Percentiles rank a stretch among this genome's conserved stretches.
These are phyloP conservation scores for Cadophora sp. DNA, from an alignment of 2,329 filamentous ascomycete species.

Conservation along the genomic window DNA sequence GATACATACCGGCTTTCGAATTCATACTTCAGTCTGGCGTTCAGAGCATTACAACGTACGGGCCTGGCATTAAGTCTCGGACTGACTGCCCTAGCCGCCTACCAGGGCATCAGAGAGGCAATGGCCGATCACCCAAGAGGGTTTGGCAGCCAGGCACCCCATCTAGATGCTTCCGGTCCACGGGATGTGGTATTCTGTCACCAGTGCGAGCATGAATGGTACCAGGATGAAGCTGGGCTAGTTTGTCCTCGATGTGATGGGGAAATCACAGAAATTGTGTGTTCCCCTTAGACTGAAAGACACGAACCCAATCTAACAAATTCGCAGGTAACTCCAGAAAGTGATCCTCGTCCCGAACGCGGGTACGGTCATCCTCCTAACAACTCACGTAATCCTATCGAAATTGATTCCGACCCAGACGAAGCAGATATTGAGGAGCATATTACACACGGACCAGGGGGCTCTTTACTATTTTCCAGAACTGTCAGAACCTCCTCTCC, in stretches of 20 bases:
- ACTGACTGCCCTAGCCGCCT: slow-evolving; percentile 62
- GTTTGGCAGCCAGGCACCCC: slow-evolving; percentile 34
- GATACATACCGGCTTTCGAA: not conserved
- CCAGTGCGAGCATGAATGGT: slow-evolving; percentile 82
- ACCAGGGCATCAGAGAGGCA: slow-evolving; percentile 54
- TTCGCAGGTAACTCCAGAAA: slow-evolving; percentile 57
- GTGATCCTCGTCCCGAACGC: slow-evolving; percentile 64
- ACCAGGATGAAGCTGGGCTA: slow-evolving; percentile 70
- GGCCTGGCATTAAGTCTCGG: slow-evolving; percentile 65
- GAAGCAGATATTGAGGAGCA: slow-evolving; percentile 63
- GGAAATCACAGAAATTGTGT: slow-evolving; percentile 86
- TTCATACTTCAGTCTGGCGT: slow-evolving; percentile 56
- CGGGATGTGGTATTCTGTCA: slow-evolving; percentile 88
- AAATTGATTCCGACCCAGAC: slow-evolving; percentile 60
- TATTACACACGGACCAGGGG: slow-evolving; percentile 40
- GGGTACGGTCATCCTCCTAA: not conserved
- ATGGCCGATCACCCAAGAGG: slow-evolving; percentile 41
- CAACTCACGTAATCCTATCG: slow-evolving; percentile 35
- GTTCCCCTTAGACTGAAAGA: slow-evolving; percentile 44
- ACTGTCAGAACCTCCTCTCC: slow-evolving; percentile 36
- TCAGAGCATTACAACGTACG: slow-evolving; percentile 57
- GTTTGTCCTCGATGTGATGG: slow-evolving; percentile 78
- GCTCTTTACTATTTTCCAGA: slow-evolving; percentile 39
- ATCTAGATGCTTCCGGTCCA: slow-evolving; percentile 57
- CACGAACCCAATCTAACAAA: slow-evolving; percentile 40